Base-by-base conservation (phyloP, 345 rosid genomes). In the Gossypium arboreum region DNA sequence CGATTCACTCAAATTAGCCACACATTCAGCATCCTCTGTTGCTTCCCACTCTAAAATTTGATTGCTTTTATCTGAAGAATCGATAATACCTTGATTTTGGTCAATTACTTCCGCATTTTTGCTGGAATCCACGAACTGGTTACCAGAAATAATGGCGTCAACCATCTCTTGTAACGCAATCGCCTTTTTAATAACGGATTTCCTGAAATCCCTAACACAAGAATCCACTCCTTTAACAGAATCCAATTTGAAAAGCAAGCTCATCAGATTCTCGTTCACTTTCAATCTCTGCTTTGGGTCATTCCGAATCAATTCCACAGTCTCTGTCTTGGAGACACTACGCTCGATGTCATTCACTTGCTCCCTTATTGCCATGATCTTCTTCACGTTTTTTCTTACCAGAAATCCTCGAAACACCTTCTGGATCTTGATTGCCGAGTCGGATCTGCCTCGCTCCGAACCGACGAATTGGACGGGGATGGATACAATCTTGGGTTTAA, bases 111-210 rank as follows among this genome's bases (percentile, higher is more conserved):
- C 45, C 7, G 41, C 41, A 1, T 4, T 41, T 2, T 39, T 5
- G 27, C 27, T 12, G 2, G 67, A 58, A 20, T 45, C 75, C 3
- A 12, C 3, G 13, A 50, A 64, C 12, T 43, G 69, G 3, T 69
- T 25, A 55, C 25, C 72, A 8, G 76, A 73, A 2, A 71, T 79
- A 11, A 88, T 73, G 25, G 84, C 83, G 54, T 90, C 94, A 13
- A 88, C 69, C 12, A 12, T 52, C 74, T 90, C 94, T 74, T 88
- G 92, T 79, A 90, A 51, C 18, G 65, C 84, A 83, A 93, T 72
- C 41, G 41, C 41, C 41, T 5, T 34, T 34, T 5, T 34, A 34
- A 34, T 34, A 5, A 34, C 7, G 41, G 41, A 34, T 34, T 34
- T 34, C 41, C 7, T 34, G 7, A 34, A 34, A 34, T 34, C 41